Evolutionary conservation across 805 yeast species (phyloP).

Genomic region (Candida krabiensis): DNA sequence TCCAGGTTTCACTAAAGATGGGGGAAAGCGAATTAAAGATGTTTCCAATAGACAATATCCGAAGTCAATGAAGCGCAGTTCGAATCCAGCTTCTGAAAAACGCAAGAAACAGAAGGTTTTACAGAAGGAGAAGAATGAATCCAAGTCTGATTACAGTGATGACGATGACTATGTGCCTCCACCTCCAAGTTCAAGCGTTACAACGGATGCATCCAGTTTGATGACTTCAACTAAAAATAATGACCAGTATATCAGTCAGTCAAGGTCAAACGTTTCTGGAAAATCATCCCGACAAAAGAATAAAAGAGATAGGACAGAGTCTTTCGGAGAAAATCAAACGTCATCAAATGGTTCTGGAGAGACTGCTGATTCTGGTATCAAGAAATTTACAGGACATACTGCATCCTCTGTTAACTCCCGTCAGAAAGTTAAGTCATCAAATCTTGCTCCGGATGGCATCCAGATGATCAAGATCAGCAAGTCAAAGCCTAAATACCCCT

Average conservation of each 20-base stretch:
- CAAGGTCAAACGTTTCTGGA: neutral
- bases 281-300: neutral
- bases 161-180: neutral
- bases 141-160: no score
- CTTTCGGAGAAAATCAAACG: no score
- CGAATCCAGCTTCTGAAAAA: neutral
- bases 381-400: neutral
- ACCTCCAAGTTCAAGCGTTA: neutral
- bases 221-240: no score
- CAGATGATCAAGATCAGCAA: slow-evolving; percentile 24
- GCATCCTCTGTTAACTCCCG: no score
- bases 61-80: neutral
- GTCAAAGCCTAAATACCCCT: slow-evolving; percentile 17
- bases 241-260: no score
- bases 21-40: no score
- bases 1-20: slow-evolving; percentile 27
- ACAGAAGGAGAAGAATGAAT: neutral
- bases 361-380: neutral
- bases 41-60: neutral
- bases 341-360: neutral
- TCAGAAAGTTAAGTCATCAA: slow-evolving; percentile 1
- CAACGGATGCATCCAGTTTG: no score
- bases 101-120: neutral
- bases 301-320: neutral
- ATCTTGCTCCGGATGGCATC: slow-evolving; percentile 4